Evolutionary conservation across 2,329 filamentous ascomycete genomes (phyloP).

Genomic region (Microthyrium microscopicum): DNA sequence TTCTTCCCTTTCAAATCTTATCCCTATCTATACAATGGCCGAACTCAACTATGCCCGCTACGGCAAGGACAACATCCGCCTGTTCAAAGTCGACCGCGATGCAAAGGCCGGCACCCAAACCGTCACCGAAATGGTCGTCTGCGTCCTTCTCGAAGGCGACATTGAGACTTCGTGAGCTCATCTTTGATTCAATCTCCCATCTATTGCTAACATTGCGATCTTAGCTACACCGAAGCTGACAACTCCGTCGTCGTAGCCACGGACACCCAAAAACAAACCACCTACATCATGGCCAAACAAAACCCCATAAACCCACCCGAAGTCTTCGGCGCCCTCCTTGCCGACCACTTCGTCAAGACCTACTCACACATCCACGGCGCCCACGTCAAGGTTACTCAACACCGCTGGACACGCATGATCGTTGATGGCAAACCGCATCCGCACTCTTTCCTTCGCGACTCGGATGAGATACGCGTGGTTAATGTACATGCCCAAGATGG

Average conservation of each 20-base stretch:
- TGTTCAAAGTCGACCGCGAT: conserved; percentile 86
- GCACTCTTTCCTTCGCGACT: conserved; percentile 85
- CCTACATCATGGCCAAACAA: conserved; percentile 85
- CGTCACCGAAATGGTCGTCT: conserved; percentile 89
- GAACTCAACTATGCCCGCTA: conserved; percentile 48
- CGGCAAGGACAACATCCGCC: conserved; percentile 95
- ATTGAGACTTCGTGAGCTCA: conserved; percentile 59
- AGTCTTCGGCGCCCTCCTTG: conserved; percentile 72
- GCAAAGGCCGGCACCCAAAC: conserved; percentile 60
- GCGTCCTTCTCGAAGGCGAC: conserved; percentile 79
- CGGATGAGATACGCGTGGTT: conserved; percentile 72
- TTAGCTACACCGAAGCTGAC: conserved; percentile 79
- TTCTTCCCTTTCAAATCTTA: neutral
- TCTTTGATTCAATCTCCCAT: conserved; percentile 2
- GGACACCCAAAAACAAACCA: conserved; percentile 90
- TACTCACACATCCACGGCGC: conserved; percentile 80
- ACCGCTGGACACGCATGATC: conserved; percentile 81
- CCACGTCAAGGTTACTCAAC: conserved; percentile 64
- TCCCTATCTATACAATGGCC: conserved; percentile 21
- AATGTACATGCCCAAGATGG: conserved; percentile 51
- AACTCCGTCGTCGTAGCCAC: conserved; percentile 93
- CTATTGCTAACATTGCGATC: too few relatives aligned
- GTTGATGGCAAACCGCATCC: conserved; percentile 83
- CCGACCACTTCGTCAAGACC: conserved; percentile 71
- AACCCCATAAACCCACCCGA: conserved; percentile 85